Evolutionary conservation across 129 eudicot genomes (phyloP).

Genomic region (Tagetes erecta): DNA sequence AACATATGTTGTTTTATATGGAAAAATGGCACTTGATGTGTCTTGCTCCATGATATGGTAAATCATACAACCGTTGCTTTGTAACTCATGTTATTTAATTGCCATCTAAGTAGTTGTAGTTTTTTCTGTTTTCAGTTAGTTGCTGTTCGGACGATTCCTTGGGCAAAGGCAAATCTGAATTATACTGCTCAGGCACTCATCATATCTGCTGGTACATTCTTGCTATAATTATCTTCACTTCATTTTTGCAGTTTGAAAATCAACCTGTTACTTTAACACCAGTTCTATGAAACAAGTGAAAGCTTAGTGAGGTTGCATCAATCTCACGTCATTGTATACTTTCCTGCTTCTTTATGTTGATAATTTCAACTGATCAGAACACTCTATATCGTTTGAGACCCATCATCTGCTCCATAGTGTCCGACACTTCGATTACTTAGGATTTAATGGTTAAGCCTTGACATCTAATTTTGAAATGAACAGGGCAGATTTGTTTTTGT

Average conservation of each 20-base stretch:
- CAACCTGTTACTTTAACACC: not conserved
- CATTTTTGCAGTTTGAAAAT: not conserved
- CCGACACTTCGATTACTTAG: not conserved
- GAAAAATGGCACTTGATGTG: not conserved
- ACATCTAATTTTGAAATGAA: not conserved
- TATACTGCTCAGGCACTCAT: slow-evolving; percentile 90
- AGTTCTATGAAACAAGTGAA: slow-evolving; percentile 8
- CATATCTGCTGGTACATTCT: slow-evolving; percentile 66
- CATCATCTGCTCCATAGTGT: not conserved
- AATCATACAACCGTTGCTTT: not conserved
- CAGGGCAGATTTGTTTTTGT: not conserved
- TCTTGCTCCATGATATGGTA: not conserved
- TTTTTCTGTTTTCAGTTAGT: slow-evolving; percentile 47
- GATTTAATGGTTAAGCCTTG: not conserved
- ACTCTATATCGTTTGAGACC: not conserved
- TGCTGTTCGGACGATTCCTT: slow-evolving; percentile 63
- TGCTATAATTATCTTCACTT: not conserved
- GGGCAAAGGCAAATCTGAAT: slow-evolving; percentile 90
- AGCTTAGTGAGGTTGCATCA: slow-evolving; percentile 11
- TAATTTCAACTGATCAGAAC: not conserved
- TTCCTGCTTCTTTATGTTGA: not conserved
- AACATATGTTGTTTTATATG: not conserved
- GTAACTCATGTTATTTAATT: not conserved
- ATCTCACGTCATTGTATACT: not conserved
- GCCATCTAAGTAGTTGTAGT: slow-evolving; percentile 10